phyloP scores from a whole-genome alignment of 1,139 yeast genomes.

The Protomyces macrosporus region DNA sequence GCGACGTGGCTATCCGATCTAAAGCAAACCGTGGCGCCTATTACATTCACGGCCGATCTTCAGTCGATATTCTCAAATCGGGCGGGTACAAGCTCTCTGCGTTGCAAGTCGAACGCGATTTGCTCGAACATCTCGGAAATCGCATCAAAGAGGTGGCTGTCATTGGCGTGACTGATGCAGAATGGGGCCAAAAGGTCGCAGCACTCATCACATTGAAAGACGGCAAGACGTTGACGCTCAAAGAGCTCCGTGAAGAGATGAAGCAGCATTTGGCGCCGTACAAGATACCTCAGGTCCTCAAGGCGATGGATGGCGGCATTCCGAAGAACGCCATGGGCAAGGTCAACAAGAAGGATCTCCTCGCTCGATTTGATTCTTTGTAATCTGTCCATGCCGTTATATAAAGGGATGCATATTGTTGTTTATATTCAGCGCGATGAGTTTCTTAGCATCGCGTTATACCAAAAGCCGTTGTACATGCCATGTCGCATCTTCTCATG shows the following conservation, averaged over 20 bases:
- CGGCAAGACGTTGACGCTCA: slow-evolving; percentile 29
- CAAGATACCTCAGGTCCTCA: slow-evolving; percentile 37
- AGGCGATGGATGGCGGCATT: slow-evolving; percentile 30
- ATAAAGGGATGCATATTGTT: no score
- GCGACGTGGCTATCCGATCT: slow-evolving; percentile 38
- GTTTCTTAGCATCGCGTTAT: no score
- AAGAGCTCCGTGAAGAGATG: slow-evolving; percentile 35
- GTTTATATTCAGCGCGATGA: no score
- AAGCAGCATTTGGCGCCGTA: slow-evolving; percentile 36
- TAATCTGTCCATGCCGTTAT: no score
- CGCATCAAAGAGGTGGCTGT: slow-evolving; percentile 39
- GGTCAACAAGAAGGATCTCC: slow-evolving; percentile 38
- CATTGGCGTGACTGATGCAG: slow-evolving; percentile 38
- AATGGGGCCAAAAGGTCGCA: slow-evolving; percentile 42
- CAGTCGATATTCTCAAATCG: slow-evolving; percentile 38
- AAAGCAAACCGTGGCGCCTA: slow-evolving; percentile 35
- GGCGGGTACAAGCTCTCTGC: slow-evolving; percentile 34
- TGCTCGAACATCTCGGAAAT: slow-evolving; percentile 33
- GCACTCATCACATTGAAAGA: slow-evolving; percentile 35
- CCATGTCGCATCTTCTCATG: neutral
- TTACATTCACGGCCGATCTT: slow-evolving; percentile 39
- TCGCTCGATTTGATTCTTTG: slow-evolving; percentile 30
- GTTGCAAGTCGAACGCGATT: slow-evolving; percentile 41
- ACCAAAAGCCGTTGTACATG: no score
- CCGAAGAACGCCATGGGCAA: slow-evolving; percentile 41